phyloP scores from a whole-genome alignment of 1,139 yeast species.

The Debaryomyces subglobosus region DNA sequence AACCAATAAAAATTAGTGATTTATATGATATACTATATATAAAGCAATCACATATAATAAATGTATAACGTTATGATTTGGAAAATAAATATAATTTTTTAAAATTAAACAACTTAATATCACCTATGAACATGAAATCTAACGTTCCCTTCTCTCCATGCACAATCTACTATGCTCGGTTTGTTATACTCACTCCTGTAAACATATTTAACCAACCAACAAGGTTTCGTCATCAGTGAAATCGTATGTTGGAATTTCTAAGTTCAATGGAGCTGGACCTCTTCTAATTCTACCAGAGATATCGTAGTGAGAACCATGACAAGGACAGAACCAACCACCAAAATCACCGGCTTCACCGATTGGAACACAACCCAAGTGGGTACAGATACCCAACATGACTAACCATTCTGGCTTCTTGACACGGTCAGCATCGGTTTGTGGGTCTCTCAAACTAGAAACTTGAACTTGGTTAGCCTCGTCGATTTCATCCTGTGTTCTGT shows the following conservation, averaged over 20 bases:
- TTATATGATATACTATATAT: constrained; percentile 5
- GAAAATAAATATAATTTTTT: constrained; percentile 10
- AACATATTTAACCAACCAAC: constrained; percentile 57
- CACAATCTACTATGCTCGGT: constrained; percentile 3
- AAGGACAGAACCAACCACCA: constrained; percentile 99
- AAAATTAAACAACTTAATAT: constrained; percentile 5
- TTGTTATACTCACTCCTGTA: constrained; percentile 1
- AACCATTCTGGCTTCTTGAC: constrained; percentile 98
- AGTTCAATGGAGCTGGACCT: constrained; percentile 99
- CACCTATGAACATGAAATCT: constrained; percentile 11
- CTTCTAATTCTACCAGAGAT: constrained; percentile 99
- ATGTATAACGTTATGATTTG: constrained; percentile 8
- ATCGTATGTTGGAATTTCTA: constrained; percentile 93
- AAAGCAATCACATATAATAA: constrained; percentile 8
- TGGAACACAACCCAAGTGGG: constrained; percentile 99
- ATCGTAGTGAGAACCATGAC: constrained; percentile 99
- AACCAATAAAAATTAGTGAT: constrained; percentile 8
- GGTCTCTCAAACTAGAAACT: constrained; percentile 81
- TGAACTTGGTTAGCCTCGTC: constrained; percentile 90
- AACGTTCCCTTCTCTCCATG: constrained; percentile 1
- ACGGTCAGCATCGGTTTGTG: constrained; percentile 90
- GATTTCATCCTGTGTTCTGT: constrained; percentile 92
- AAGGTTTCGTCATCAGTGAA: constrained; percentile 78
- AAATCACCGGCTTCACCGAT: constrained; percentile 99
- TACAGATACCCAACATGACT: constrained; percentile 98